These are phyloP conservation scores for Furcasterigmium sp. DNA, from an alignment of 2,329 filamentous ascomycete species.

Conservation along the genomic window DNA sequence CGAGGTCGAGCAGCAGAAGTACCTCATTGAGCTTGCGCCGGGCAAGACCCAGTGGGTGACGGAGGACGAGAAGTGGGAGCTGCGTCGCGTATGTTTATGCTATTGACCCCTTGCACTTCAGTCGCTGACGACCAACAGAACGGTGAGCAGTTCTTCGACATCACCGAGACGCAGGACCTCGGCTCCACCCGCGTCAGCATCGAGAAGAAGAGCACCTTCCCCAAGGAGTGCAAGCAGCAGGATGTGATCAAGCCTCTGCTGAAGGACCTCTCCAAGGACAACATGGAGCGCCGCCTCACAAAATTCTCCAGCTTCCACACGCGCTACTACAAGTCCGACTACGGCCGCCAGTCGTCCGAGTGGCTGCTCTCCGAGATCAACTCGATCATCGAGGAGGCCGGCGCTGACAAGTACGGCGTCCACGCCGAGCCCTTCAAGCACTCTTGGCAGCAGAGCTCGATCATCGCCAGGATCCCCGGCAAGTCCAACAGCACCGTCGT, in stretches of 20 bases:
- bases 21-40: slow-evolving; percentile 78
- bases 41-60: slow-evolving; percentile 83
- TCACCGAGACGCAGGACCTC: slow-evolving; percentile 69
- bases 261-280: slow-evolving; percentile 63
- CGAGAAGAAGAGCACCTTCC: slow-evolving; percentile 53
- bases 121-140: slow-evolving; percentile 43
- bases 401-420: slow-evolving; percentile 61
- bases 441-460: slow-evolving; percentile 81
- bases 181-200: slow-evolving; percentile 38
- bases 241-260: slow-evolving; percentile 63
- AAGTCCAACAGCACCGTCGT: slow-evolving; percentile 79
- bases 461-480: slow-evolving; percentile 89
- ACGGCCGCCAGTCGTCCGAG: slow-evolving; percentile 76
- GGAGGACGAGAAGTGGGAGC: slow-evolving; percentile 90
- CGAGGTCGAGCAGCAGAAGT: slow-evolving; percentile 45
- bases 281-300: slow-evolving; percentile 74
- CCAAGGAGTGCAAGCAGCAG: slow-evolving; percentile 59
- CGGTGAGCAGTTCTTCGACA: slow-evolving; percentile 89
- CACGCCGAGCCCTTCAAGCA: slow-evolving; percentile 72
- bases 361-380: slow-evolving; percentile 79
- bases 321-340: slow-evolving; percentile 74
- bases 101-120: slow-evolving; percentile 6
- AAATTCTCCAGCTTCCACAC: slow-evolving; percentile 76
- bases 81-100: slow-evolving; percentile 62
- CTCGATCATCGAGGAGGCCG: slow-evolving; percentile 64